A percentile compares a stretch with the other conserved stretches of the same genome.
These are phyloP conservation scores for Sphenostylis stenocarpa DNA, from an alignment of 306 rosid species.

Conservation along the genomic window DNA sequence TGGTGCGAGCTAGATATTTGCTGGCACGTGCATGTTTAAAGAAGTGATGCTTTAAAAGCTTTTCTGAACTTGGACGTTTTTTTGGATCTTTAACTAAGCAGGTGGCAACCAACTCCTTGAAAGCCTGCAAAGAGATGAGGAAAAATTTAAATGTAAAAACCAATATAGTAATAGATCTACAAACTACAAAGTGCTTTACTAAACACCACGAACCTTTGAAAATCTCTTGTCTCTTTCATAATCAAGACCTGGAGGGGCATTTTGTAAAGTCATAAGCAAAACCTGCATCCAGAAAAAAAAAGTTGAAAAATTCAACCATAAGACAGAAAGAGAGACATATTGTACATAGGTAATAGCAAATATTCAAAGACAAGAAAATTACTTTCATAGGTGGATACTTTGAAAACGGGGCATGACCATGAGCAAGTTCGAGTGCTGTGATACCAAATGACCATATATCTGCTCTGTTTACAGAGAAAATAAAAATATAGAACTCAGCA, in stretches of 20 bases:
- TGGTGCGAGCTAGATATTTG: conserved; percentile 67
- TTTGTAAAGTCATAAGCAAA: conserved; percentile 94
- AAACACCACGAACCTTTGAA: conserved; percentile 77
- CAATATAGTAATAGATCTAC: conserved; percentile 14
- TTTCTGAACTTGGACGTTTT: conserved; percentile 92
- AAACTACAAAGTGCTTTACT: conserved; percentile 22
- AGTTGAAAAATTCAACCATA: conserved; percentile 6
- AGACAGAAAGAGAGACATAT: background rate
- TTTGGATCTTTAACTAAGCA: conserved; percentile 99
- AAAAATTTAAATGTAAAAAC: conserved; percentile 32
- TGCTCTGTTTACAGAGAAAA: conserved; percentile 66
- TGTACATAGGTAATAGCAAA: conserved; percentile 14
- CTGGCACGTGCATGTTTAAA: conserved; percentile 72
- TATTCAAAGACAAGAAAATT: conserved; percentile 41
- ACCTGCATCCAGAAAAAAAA: conserved; percentile 60
- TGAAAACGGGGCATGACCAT: conserved; percentile 99
- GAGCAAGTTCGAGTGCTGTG: conserved; percentile 99
- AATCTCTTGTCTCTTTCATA: conserved; percentile 94
- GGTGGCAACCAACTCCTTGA: conserved; percentile 86
- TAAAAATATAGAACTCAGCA: conserved; percentile 3
- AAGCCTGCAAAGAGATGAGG: conserved; percentile 60
- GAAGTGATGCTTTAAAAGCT: conserved; percentile 87
- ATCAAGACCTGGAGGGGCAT: conserved; percentile 99
- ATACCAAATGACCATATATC: conserved; percentile 99
- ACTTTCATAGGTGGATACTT: conserved; percentile 98